Percentiles rank a stretch among this genome's conserved stretches.
phyloP scores from a whole-genome alignment of 306 rosid species.

The Biancaea sappan region DNA sequence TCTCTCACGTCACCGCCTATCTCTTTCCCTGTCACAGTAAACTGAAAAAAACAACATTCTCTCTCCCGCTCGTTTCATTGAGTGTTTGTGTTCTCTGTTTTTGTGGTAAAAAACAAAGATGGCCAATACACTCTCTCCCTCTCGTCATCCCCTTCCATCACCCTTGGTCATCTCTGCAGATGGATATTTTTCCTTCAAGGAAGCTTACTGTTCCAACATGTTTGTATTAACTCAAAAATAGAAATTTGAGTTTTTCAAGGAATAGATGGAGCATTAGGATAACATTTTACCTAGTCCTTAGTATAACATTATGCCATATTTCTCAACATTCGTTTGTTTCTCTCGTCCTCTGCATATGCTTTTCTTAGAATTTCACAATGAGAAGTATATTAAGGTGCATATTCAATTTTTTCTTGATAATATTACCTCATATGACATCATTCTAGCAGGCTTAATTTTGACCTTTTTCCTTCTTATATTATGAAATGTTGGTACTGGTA shows the following conservation, averaged over 20 bases:
- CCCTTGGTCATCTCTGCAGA: too few relatives aligned
- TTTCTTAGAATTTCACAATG: constrained; percentile 23
- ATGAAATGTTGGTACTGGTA: not conserved
- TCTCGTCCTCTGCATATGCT: not conserved
- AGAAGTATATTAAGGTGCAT: not conserved
- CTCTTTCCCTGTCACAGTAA: too few relatives aligned
- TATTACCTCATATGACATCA: not conserved
- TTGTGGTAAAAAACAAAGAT: too few relatives aligned
- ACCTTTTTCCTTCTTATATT: not conserved
- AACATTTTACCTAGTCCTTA: constrained; percentile 19
- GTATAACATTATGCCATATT: not conserved
- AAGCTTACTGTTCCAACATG: constrained; percentile 3
- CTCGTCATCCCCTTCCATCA: too few relatives aligned
- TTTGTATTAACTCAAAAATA: not conserved
- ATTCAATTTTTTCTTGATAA: not conserved
- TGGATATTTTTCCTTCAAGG: constrained; percentile 17
- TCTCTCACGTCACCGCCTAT: too few relatives aligned
- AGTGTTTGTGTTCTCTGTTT: too few relatives aligned
- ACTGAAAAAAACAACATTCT: too few relatives aligned
- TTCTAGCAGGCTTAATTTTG: not conserved
- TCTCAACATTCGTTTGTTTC: not conserved
- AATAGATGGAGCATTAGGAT: constrained; percentile 10
- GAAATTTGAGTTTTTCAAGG: not conserved
- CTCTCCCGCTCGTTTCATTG: too few relatives aligned
- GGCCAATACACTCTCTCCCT: too few relatives aligned